Conservation (phyloP, 192 early-diverging fungal species). For the Spizellomyces punctatus region DNA sequence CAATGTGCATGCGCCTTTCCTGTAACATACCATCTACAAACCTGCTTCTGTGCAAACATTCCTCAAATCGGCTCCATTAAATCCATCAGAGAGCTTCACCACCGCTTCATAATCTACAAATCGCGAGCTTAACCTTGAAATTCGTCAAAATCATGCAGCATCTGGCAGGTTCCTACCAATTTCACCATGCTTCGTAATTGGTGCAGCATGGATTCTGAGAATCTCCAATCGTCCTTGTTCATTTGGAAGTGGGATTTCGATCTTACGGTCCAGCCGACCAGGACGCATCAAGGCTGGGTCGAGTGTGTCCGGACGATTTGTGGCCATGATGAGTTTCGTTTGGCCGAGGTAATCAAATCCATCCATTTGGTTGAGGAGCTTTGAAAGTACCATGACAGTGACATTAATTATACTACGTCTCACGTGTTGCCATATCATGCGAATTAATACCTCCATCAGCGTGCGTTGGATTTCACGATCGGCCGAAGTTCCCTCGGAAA, state of each 20-base stretch:
- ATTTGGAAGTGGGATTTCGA: conserved; percentile 99
- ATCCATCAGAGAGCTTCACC: conserved; percentile 96
- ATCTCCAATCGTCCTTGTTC: conserved; percentile 97
- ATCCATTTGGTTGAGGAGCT: conserved; percentile 99
- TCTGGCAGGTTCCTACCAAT: conserved; percentile 62
- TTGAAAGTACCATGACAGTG: not conserved
- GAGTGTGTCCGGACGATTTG: conserved; percentile 97
- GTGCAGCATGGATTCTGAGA: conserved; percentile 92
- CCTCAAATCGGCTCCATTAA: conserved; percentile 98
- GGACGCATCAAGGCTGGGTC: conserved; percentile 97
- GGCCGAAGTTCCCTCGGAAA: conserved; percentile 98
- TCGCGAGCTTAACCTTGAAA: not conserved
- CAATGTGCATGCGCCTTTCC: conserved; percentile 12
- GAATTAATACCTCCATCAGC: conserved; percentile 80
- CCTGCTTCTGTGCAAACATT: conserved; percentile 99
- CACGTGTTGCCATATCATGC: not conserved
- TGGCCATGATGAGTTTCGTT: conserved; percentile 99
- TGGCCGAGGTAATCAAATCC: conserved; percentile 99
- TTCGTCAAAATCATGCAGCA: no score
- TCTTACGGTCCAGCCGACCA: conserved; percentile 96
- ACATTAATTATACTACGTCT: not conserved
- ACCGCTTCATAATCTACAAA: conserved; percentile 92
- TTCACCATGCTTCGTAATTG: conserved; percentile 95
- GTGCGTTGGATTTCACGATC: conserved; percentile 99
- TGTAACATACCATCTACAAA: no score